A percentile compares a stretch with the other conserved stretches of the same genome.
phyloP scores from a whole-genome alignment of 2,329 filamentous ascomycete genomes.

The Lachnellula cervina region DNA sequence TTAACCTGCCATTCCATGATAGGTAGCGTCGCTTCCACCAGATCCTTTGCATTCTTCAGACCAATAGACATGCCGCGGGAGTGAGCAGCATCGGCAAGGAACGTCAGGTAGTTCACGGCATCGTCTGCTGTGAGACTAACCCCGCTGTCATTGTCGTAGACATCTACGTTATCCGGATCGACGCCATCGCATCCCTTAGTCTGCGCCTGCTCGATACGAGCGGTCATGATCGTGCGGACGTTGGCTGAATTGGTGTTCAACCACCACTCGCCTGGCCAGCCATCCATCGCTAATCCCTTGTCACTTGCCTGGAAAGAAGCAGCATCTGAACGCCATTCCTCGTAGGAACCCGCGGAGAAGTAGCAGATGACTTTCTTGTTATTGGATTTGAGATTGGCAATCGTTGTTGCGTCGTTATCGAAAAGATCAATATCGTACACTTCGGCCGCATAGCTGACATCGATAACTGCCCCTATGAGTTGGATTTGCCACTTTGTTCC shows the following conservation, averaged over 20 bases:
- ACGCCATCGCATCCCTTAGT: conserved; percentile 63
- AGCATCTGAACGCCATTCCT: conserved; percentile 55
- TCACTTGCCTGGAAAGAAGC: conserved; percentile 49
- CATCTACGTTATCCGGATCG: conserved; percentile 69
- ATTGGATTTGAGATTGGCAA: conserved; percentile 42
- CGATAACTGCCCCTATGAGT: too few species aligned
- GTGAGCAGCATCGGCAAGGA: conserved; percentile 52
- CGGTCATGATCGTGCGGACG: conserved; percentile 61
- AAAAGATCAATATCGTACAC: conserved; percentile 37
- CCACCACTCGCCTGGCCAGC: conserved; percentile 66
- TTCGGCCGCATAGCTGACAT: background rate
- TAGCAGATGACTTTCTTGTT: conserved; percentile 67
- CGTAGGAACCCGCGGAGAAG: conserved; percentile 67
- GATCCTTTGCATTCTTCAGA: conserved; percentile 62
- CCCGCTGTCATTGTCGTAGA: conserved; percentile 60
- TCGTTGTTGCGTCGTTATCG: conserved; percentile 44
- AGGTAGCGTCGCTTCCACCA: conserved; percentile 46
- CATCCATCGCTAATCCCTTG: conserved; percentile 53
- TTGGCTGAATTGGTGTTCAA: conserved; percentile 51
- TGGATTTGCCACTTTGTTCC: too few species aligned
- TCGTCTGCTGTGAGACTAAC: conserved; percentile 53
- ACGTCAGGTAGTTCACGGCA: conserved; percentile 54
- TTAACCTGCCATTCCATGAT: conserved; percentile 63
- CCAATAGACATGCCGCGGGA: conserved; percentile 55
- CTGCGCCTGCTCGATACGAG: conserved; percentile 53